Evolutionary conservation across 2,329 filamentous ascomycete genomes (phyloP), one percentile per base, ranked within the genome.

Genomic region (Aspergillus pseudonomiae): DNA sequence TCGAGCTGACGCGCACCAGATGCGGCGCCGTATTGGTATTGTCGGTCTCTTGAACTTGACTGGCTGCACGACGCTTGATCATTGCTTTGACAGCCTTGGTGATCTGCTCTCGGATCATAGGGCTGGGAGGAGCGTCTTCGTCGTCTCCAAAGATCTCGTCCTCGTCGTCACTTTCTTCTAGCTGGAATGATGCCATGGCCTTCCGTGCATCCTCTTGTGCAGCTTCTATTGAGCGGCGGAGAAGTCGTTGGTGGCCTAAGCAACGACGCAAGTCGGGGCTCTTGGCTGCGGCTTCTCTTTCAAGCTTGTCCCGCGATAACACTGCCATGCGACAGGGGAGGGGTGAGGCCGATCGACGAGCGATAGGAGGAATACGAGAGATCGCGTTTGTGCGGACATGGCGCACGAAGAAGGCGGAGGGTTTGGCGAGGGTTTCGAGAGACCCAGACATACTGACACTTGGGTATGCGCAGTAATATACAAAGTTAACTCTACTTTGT

Each of bases 251-350:
- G 45, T 72, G 70, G 52, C 65, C 68, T 6, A 71, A 46, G 32
- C 70, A 72, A n/a, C 69, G 69, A n/a, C 70, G 70, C 12, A 72
- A 63, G 55, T 72, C 65, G 5, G 70, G 70, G 28, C 65, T 67
- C n/a, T 63, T 59, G 2, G 62, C 54, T 2, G 64, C 48, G 6
- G 59, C 19, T 46, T 71, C 68, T 24, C 62, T 48, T 16, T 63
- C 54, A 4, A 72, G 68, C 28, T 70, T 69, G 26, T 64, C 52
- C 26, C 64, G 63, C 4, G 70, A 72, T 32, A 72, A 54, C 9
- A 55, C 34, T 21, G 62, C 68, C 24, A 70, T 66, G 32, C 54
- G 64, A 16, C 59, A 56, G 21, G 63, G 54, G 12, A 62, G 36
- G 12, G 63, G 57, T 6, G 59, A 62, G 21, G 46, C 30, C 16